Base-by-base conservation (phyloP, 2,329 filamentous ascomycete genomes). In the Fusarium sp. region DNA sequence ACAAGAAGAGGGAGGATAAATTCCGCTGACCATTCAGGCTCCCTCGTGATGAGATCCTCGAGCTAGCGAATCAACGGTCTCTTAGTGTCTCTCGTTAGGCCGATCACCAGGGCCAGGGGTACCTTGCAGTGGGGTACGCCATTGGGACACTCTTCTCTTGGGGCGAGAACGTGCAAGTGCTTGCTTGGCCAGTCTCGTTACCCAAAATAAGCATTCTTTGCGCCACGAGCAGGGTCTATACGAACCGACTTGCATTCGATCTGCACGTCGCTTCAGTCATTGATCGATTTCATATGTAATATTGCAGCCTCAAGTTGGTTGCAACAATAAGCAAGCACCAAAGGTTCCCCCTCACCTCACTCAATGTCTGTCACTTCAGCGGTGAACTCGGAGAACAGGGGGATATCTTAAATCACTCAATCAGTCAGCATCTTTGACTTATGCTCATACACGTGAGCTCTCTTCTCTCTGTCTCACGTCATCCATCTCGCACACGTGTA, bases 161-260 rank as follows among this genome's bases (percentile, higher is more conserved):
- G n/a, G 64, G 64, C 66, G 64, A 68, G 66, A 62, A 70, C 67
- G 67, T 70, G 67, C 67, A 65, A 58, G 30, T 38, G 41, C 60
- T 41, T 70, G 42, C 60, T 70, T 70, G 67, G 67, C 15, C 38
- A 59, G 58, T 54, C 30, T 60, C 14, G 67, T 70, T 66, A 70
- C 67, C 60, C 52, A 70, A 66, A 70, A 70, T 50, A 66, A 70
- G 66, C 30, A 58, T 54, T 47, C 30, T 20, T 58, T 59, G 36
- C 67, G 67, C 67, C 67, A 70, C 67, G 11, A 60, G n/a, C 67
- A 70, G 52, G 67, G 67, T 66, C 45, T 50, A 70, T 70, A 70
- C 67, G 67, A 70, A 70, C 47, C 24, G 36, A 55, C 67, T 70
- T 70, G 67, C 67, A 66, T 70, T 41, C 38, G 67, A 70, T 70